phyloP scores from a whole-genome alignment of 2,329 filamentous ascomycete species.

The Helotiales sp. region DNA sequence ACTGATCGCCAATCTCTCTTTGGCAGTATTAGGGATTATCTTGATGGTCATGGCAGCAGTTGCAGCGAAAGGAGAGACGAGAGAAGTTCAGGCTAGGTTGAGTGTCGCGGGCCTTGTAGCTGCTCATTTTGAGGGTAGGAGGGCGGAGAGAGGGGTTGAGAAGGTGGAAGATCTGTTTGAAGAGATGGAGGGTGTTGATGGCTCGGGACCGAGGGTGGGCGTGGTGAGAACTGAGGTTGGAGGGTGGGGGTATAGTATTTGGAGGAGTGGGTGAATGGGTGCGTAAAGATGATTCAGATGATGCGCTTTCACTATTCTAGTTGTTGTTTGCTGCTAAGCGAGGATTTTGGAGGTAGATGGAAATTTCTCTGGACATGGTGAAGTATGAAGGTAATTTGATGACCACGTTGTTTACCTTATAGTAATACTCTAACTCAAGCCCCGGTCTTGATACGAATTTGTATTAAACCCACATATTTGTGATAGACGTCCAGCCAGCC shows the following conservation, averaged over 20 bases:
- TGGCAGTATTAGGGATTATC: neutral
- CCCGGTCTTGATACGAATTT: too few species aligned
- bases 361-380: too few species aligned
- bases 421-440: too few species aligned
- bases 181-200: neutral
- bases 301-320: too few species aligned
- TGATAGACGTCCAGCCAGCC: neutral
- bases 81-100: constrained; percentile 2
- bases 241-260: neutral
- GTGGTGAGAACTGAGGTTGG: neutral
- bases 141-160: neutral
- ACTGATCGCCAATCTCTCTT: neutral
- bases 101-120: neutral
- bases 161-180: constrained; percentile 4
- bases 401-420: too few species aligned
- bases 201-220: neutral
- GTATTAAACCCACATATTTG: too few species aligned
- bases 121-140: neutral
- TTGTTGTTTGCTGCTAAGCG: neutral
- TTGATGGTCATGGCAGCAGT: neutral
- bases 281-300: neutral
- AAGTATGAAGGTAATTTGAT: too few species aligned
- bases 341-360: neutral
- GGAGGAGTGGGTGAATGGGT: neutral
- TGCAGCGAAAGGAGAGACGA: neutral